A percentile compares a stretch with the other conserved stretches of the same genome.
phyloP scores from a whole-genome alignment of 768 basidiomycete genomes.

The Suillus lakei region DNA sequence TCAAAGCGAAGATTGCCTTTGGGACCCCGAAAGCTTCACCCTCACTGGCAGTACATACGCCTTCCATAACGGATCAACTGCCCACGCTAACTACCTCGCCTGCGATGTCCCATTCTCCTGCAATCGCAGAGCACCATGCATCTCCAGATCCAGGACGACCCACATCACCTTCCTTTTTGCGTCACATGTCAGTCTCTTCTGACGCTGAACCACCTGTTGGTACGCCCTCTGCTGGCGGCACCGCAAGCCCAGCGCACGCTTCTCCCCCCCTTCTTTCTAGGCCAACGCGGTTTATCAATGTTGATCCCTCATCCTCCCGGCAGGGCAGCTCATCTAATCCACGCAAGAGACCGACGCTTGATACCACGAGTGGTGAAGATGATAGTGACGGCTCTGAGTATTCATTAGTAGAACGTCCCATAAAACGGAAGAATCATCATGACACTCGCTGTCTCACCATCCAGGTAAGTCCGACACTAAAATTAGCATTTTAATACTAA shows the following conservation, averaged over 20 bases:
- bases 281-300: conserved; percentile 25
- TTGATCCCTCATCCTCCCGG: conserved; percentile 16
- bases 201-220: conserved; percentile 8
- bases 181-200: conserved; percentile 9
- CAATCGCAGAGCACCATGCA: conserved; percentile 14
- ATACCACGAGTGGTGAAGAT: conserved; percentile 43
- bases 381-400: conserved; percentile 40
- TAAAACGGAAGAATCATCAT: conserved; percentile 60
- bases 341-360: conserved; percentile 37
- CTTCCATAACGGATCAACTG: conserved; percentile 16
- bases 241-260: conserved; percentile 9
- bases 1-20: conserved; percentile 46
- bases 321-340: conserved; percentile 12
- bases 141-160: conserved; percentile 25
- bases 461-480: conserved; percentile 48
- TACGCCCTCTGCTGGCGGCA: conserved; percentile 13
- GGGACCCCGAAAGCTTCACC: conserved; percentile 22
- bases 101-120: conserved; percentile 32
- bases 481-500: not conserved
- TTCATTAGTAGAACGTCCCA: conserved; percentile 35
- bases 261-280: conserved; percentile 23
- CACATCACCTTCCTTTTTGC: not conserved
- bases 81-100: conserved; percentile 36
- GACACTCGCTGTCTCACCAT: conserved; percentile 71
- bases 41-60: conserved; percentile 1